Conservation (phyloP, 331 rosid genomes). For the Saraca asoca region DNA sequence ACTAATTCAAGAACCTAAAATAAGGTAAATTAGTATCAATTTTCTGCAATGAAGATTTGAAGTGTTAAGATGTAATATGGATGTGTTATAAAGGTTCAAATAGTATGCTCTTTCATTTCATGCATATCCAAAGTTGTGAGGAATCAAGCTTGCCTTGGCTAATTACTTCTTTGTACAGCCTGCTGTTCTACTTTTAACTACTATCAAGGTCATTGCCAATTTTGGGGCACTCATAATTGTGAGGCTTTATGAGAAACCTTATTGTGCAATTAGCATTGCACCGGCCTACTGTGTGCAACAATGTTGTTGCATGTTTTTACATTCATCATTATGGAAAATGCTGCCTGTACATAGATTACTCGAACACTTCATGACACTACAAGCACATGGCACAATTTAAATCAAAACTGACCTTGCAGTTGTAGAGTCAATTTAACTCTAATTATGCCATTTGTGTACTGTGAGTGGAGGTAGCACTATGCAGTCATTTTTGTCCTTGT, state of each 20-base stretch:
- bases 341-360: no score
- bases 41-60: conserved; percentile 17
- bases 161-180: conserved; percentile 11
- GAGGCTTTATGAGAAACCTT: no score
- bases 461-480: no score
- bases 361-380: no score
- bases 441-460: no score
- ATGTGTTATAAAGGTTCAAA: conserved; percentile 3
- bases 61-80: conserved; percentile 13
- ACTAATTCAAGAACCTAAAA: conserved; percentile 55
- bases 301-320: conserved; percentile 9
- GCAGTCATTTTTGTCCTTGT: conserved; percentile 13
- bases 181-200: background rate
- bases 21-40: conserved; percentile 52
- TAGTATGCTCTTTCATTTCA: conserved; percentile 14
- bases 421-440: no score
- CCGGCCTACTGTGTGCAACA: no score
- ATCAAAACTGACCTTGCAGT: no score
- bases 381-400: no score
- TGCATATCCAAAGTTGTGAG: conserved; percentile 12
- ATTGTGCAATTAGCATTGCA: no score
- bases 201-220: background rate
- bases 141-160: conserved; percentile 8
- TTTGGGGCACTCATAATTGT: background rate
- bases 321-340: background rate